Base-by-base conservation (phyloP, 352 stramenopile species). In the Globisporangium nodosum region DNA sequence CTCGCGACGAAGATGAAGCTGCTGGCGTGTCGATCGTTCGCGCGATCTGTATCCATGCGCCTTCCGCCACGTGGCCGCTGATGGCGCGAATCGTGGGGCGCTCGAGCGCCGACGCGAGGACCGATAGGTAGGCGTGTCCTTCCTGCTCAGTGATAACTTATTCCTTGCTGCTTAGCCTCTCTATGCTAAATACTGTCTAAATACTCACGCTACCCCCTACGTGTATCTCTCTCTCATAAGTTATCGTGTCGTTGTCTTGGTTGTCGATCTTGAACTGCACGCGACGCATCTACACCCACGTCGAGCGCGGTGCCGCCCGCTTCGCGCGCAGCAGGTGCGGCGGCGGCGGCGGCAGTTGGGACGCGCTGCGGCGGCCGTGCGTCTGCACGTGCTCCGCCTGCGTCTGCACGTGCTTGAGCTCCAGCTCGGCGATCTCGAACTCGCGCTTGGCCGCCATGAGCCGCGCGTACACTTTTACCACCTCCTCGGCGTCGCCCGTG, bases 381-480 rank as follows among this genome's bases (percentile, higher is more conserved):
- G 33, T 46, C 43, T 49, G 49, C 24, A 50, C 57, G 33, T 50
- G 49, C 49, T 58, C 57, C 2, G 52, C 57, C 42, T 63, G 57
- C 13, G 49, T 54, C 57, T 63, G 40, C 50, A 63, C 57, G 49
- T 63, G 57, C 49, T 54, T 63, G 18, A 63, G 50, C 57, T 63
- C 57, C 50, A 58, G 57, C 43, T 63, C 57, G 5, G 57, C 57
- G 42, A 63, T 45, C 51, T 63, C 57, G 30, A 63, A 63, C 50
- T 63, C 50, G 42, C 57, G 57, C 57, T 63, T 63, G 6, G 57
- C 57, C 1, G 50, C 57, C 57, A 63, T 63, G 49, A 63, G 42
- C 7, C 57, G 57, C 42, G 57, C 57, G 50, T 63, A 63, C 50
- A 63, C 57, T n/a, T 63, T 63, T n/a, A 63, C 57, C 20, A 63